Base-by-base conservation (phyloP, 441 rosid species). In the Bocquillonia castaneifolia region DNA sequence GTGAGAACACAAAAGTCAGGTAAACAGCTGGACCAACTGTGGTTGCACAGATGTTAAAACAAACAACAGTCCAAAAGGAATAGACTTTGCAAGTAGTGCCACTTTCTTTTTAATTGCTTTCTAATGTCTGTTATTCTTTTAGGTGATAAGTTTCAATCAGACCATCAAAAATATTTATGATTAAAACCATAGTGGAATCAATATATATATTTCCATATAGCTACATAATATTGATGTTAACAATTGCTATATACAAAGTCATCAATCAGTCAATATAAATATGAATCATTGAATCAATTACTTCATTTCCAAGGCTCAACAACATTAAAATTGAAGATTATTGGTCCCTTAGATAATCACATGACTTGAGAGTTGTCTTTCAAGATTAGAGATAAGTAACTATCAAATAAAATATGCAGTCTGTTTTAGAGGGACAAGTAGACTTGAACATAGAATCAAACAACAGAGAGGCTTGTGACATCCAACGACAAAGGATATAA, bases 221-320 rank as follows among this genome's bases (percentile, higher is more conserved):
- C 4, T 37, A 45, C 62, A 10, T n/a, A n/a, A n/a, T n/a, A n/a
- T n/a, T 42, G 51, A 55, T 55, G 52, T n/a, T 26, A 66, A 39
- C 51, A 29, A 54, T 26, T 50, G 13, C 40, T 59, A 40, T 60
- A 44, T 6, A 26, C 55, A 64, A 54, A 45, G 64, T n/a, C n/a
- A n/a, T n/a, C n/a, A 64, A 59, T 67, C 58, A 60, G 53, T 26
- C 15, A 64, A 62, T 55, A 56, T 54, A 62, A 37, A 40, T 73
- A 63, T 59, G 70, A 63, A 23, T 5, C 40, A 59, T 54, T 54
- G 51, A 57, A 59, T 63, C 68, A 67, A 53, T 70, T 67, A 55
- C 72, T 77, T 77, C 10, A 64, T 23, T 45, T 51, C 34, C 40
- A 73, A 66, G 77, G 53, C 47, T 67, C 51, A 55, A 53, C 52